Percentiles rank a stretch among this genome's conserved stretches.
Evolutionary conservation across 345 rosid species (phyloP).

Genomic region (Euclidium syriacum): DNA sequence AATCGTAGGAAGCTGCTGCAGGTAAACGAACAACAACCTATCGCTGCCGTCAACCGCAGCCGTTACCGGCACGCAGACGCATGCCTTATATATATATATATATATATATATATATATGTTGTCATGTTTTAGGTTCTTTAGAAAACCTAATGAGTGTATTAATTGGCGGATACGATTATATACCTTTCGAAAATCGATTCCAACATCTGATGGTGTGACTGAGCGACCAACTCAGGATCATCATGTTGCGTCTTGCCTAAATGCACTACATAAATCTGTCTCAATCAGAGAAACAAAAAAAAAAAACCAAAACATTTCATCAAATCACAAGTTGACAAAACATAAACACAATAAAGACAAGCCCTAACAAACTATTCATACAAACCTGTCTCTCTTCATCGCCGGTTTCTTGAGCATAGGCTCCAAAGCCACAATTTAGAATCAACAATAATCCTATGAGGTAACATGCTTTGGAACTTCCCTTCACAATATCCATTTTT

Average conservation of each 20-base stretch:
- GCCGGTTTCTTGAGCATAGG: slow-evolving; percentile 10
- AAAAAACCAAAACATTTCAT: background rate
- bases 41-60: too few relatives aligned
- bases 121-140: too few relatives aligned
- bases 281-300: background rate
- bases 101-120: too few relatives aligned
- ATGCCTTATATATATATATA: too few relatives aligned
- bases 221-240: slow-evolving; percentile 33
- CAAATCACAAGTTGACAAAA: slow-evolving; percentile 7
- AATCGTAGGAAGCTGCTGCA: too few relatives aligned
- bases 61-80: too few relatives aligned
- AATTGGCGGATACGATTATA: too few relatives aligned
- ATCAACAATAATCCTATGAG: slow-evolving; percentile 4
- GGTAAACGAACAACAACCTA: too few relatives aligned
- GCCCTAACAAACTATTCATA: background rate
- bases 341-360: background rate
- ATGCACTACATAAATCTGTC: slow-evolving; percentile 27
- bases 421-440: background rate
- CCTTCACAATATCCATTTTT: slow-evolving; percentile 13
- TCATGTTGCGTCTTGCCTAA: slow-evolving; percentile 43
- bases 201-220: slow-evolving; percentile 36
- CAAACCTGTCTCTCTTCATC: slow-evolving; percentile 15
- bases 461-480: background rate
- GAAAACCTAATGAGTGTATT: too few relatives aligned
- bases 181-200: slow-evolving; percentile 41